phyloP scores from a whole-genome alignment of 805 yeast genomes.

The Yarrowia porcina region DNA sequence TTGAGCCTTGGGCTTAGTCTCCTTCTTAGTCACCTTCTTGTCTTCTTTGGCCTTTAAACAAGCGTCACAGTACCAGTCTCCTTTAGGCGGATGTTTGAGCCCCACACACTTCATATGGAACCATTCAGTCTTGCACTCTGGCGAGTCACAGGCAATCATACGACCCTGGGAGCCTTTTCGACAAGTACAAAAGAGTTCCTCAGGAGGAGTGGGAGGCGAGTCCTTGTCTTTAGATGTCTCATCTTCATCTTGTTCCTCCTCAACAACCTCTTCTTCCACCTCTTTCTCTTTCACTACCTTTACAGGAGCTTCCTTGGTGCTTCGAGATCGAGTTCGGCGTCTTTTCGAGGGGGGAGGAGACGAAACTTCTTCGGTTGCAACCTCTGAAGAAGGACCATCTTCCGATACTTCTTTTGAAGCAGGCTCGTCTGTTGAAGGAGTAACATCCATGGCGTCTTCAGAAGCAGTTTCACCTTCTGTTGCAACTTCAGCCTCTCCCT shows the following conservation, averaged over 20 bases:
- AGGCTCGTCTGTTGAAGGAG: neutral
- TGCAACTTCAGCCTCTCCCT: neutral
- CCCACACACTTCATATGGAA: slow-evolving; percentile 89
- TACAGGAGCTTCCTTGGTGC: neutral
- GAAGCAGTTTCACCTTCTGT: neutral
- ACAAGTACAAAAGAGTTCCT: slow-evolving; percentile 48
- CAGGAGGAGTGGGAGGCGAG: neutral
- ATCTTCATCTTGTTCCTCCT: neutral
- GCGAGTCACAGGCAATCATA: slow-evolving; percentile 90
- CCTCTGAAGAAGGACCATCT: too few species aligned
- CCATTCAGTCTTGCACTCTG: slow-evolving; percentile 81
- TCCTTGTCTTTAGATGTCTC: neutral
- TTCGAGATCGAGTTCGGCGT: neutral
- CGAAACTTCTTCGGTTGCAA: too few species aligned
- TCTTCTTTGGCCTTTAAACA: too few species aligned
- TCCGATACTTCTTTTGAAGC: too few species aligned
- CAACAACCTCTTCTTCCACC: neutral
- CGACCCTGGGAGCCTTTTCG: slow-evolving; percentile 54
- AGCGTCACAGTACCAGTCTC: slow-evolving; percentile 72
- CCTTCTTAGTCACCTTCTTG: neutral
- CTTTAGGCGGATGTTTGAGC: slow-evolving; percentile 70
- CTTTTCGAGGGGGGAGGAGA: neutral
- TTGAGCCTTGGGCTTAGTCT: neutral
- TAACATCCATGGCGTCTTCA: too few species aligned
- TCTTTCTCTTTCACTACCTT: neutral